Base-by-base conservation (phyloP, 2,329 filamentous ascomycete species). In the Ceratocystis diversiconidia region DNA sequence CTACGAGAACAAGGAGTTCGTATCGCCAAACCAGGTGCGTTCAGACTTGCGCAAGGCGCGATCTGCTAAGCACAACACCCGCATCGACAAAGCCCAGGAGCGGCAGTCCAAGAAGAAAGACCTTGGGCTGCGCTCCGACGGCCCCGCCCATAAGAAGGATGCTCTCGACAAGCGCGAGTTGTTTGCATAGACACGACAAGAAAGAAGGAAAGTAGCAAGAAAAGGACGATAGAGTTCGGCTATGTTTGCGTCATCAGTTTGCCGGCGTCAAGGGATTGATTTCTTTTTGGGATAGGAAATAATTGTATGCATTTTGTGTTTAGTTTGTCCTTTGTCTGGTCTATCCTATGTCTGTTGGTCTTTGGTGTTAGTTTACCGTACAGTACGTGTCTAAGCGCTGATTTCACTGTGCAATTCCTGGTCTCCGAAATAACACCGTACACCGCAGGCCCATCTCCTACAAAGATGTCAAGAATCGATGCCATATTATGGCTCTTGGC, bases 1-100 rank as follows among this genome's bases (percentile, higher is more conserved):
- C 73, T 99, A 95, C 77, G 90, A 97, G 80, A 97, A 97, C 79
- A 94, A 90, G 80, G 88, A 96, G 75, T 99, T 96, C 72, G 89
- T 99, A 64, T 94, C 88, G 70, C 94, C 94, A 8, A 99, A 99
- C 82, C 90, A 96, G 77, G 85, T 97, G 69, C 82, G 94, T 70
- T 81, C 90, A 50, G 94, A 97, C 69, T 75, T 95, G 70, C 81
- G 90, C 70, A 79, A 84, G 75, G 80, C 82, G 70, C 91, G 90
- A 79, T 90, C 92, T 0, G 82, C 84, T 61, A 85, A 85, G 70
- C 92, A 95, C 77, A 89, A 89, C 70, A 80, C 82, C 65, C 82
- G 94, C 68, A 84, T 85, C 36, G 91, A 95, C 73, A 85, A 88
- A 70, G 79, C 82, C 70, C 79, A 87, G 62, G 89, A 92, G 72